Base-by-base conservation (phyloP, 139 green algal genomes). In the Cymbomonas tetramitiformis region DNA sequence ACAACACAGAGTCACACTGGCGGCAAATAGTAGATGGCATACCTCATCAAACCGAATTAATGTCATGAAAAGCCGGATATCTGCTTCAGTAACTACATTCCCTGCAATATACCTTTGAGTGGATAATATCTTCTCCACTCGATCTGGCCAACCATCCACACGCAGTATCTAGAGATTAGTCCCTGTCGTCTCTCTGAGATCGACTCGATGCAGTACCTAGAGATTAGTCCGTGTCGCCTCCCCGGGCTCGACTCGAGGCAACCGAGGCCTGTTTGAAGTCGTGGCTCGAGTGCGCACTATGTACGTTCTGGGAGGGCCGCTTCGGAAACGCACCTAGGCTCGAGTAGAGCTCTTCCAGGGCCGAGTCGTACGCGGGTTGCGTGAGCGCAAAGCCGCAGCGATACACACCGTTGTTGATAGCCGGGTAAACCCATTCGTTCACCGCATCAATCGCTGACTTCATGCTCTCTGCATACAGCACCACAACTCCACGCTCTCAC, bases 341-440 rank as follows among this genome's bases (percentile, higher is more conserved):
- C 2, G n/a, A 18, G 33, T 56, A 71, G 2, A 75, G 53, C 6
- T 59, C 54, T 46, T 94, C 84, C 33, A 96, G 68, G 10, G 79
- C 62, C 2, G 66, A 38, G 12, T 96, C 86, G 70, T 95, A 96
- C 0, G 87, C 79, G 46, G 72, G 62, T 24, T 98, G 90, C 30
- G 62, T 73, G 2, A 58, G 73, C 0, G 90, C 90, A 74, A 98
- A 96, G 12, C 90, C 90, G 41, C 79, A 94, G 9, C 79, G 56
- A 73, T 96, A 96, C 15, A 96, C 90, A 10, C 90, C 90, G 53
- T 96, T 98, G 79, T 95, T 96, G 69, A 97, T 94, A 25, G 23
- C 48, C 2, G 69, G 58, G 51, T 94, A 94, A 1, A 91, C 67
- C 84, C 84, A 94, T 28, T 68, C 62, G 63, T 94, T 67, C 18